Conservation (phyloP, 495 filamentous ascomycete genomes). For the Penicillium canariense region DNA sequence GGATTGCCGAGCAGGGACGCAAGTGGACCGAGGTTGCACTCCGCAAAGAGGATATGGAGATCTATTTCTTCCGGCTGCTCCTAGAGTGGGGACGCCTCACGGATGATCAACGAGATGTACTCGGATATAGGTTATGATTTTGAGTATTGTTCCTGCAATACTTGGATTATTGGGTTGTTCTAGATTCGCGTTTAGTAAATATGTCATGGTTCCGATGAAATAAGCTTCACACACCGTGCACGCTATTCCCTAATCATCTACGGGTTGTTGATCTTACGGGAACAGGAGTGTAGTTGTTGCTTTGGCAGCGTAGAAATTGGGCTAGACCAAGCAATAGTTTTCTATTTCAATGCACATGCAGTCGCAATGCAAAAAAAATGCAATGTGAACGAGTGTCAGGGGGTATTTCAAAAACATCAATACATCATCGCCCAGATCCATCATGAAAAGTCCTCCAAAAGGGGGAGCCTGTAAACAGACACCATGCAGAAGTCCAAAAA, state of each 20-base stretch:
- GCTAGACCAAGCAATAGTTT: not conserved
- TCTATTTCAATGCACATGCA: slow-evolving; percentile 1
- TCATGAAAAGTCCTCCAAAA: slow-evolving; percentile 4
- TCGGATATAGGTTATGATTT: slow-evolving; percentile 45
- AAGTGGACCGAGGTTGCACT: slow-evolving; percentile 65
- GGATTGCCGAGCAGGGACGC: slow-evolving; percentile 66
- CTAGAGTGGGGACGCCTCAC: slow-evolving; percentile 71
- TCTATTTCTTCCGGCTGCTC: slow-evolving; percentile 76
- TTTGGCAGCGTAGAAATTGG: not conserved
- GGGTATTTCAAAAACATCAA: slow-evolving; percentile 12
- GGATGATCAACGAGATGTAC: slow-evolving; percentile 58
- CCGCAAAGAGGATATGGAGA: slow-evolving; percentile 77
- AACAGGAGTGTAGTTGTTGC: not conserved
- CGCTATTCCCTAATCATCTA: not conserved
- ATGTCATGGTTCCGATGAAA: not conserved
- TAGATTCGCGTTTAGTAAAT: not conserved
- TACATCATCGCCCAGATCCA: slow-evolving; percentile 1
- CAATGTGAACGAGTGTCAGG: slow-evolving; percentile 5
- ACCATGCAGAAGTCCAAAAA: not conserved
- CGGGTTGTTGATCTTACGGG: not conserved
- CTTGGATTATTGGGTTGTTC: not conserved
- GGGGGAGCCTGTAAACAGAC: not conserved
- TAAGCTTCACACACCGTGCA: not conserved
- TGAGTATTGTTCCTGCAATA: not conserved
- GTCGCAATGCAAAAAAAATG: slow-evolving; percentile 8